These are phyloP conservation scores for Hippophae gyantsensis DNA, from an alignment of 306 rosid species.

Conservation along the genomic window DNA sequence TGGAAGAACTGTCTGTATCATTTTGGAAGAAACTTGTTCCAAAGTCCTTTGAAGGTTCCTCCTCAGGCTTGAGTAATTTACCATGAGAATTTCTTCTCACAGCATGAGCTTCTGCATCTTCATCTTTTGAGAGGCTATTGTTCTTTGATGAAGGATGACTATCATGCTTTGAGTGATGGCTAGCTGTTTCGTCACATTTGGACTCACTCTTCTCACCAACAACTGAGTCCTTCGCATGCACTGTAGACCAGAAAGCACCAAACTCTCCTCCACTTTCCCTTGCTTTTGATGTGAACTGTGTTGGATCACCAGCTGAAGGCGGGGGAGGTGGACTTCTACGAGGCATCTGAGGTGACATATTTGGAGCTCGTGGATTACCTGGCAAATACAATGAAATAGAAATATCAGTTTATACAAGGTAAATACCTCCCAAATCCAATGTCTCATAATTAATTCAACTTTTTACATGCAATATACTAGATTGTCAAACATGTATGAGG, in stretches of 20 bases:
- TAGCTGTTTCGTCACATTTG: conserved; percentile 52
- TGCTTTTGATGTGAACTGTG: conserved; percentile 45
- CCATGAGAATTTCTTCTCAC: conserved; percentile 36
- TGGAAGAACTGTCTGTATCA: conserved; percentile 24
- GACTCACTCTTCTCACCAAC: conserved; percentile 38
- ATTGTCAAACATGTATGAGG: not conserved
- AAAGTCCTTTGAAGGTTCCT: conserved; percentile 47
- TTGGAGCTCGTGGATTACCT: conserved; percentile 47
- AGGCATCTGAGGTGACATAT: conserved; percentile 52
- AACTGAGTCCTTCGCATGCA: conserved; percentile 53
- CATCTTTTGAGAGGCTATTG: conserved; percentile 37
- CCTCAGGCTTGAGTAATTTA: conserved; percentile 35
- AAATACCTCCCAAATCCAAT: not conserved
- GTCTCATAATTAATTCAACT: not conserved
- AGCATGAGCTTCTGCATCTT: conserved; percentile 25
- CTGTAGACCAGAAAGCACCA: conserved; percentile 91
- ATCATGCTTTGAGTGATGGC: conserved; percentile 43
- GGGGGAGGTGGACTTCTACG: conserved; percentile 76
- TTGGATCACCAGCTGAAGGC: conserved; percentile 49
- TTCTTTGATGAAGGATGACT: conserved; percentile 40
- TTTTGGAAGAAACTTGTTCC: conserved; percentile 49
- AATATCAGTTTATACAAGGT: not conserved
- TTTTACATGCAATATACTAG: not conserved
- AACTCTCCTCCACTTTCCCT: conserved; percentile 55
- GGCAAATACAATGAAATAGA: conserved; percentile 18